Percentiles rank a stretch among this genome's conserved stretches.
Evolutionary conservation across 2,329 filamentous ascomycete species (phyloP).

Genomic region (Falciphora oryzae): DNA sequence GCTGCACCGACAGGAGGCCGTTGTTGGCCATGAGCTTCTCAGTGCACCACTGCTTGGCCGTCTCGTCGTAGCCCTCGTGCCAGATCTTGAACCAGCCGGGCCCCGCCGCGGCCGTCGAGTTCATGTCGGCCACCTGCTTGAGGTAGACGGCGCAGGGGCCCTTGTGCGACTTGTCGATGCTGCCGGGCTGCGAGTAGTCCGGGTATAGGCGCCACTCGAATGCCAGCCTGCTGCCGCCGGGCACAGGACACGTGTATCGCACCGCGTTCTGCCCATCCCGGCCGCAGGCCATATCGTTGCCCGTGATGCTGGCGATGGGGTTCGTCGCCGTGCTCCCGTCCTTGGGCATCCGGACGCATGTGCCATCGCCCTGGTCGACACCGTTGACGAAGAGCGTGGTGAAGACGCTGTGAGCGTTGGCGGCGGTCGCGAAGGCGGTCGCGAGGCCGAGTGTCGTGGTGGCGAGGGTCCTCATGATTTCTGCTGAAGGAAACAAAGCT

Average conservation of each 20-base stretch:
- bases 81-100: slow-evolving; percentile 74
- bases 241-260: slow-evolving; percentile 41
- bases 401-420: slow-evolving; percentile 54
- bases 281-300: slow-evolving; percentile 63
- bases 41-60: slow-evolving; percentile 59
- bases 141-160: slow-evolving; percentile 70
- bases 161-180: slow-evolving; percentile 56
- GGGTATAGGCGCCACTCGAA: slow-evolving; percentile 63
- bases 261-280: slow-evolving; percentile 38
- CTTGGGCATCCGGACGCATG: slow-evolving; percentile 62
- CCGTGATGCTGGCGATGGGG: slow-evolving; percentile 52
- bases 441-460: slow-evolving; percentile 28
- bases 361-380: slow-evolving; percentile 61
- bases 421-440: slow-evolving; percentile 28
- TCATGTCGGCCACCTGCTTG: slow-evolving; percentile 59
- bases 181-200: slow-evolving; percentile 45
- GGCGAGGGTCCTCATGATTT: slow-evolving; percentile 32
- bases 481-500: not conserved
- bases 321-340: slow-evolving; percentile 44
- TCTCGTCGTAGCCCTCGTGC: slow-evolving; percentile 58
- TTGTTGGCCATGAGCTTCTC: slow-evolving; percentile 60
- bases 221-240: slow-evolving; percentile 50
- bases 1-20: slow-evolving; percentile 55
- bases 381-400: slow-evolving; percentile 59
- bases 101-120: slow-evolving; percentile 47